phyloP scores from a whole-genome alignment of 495 filamentous ascomycete genomes.

The Penicillium crystallinum region DNA sequence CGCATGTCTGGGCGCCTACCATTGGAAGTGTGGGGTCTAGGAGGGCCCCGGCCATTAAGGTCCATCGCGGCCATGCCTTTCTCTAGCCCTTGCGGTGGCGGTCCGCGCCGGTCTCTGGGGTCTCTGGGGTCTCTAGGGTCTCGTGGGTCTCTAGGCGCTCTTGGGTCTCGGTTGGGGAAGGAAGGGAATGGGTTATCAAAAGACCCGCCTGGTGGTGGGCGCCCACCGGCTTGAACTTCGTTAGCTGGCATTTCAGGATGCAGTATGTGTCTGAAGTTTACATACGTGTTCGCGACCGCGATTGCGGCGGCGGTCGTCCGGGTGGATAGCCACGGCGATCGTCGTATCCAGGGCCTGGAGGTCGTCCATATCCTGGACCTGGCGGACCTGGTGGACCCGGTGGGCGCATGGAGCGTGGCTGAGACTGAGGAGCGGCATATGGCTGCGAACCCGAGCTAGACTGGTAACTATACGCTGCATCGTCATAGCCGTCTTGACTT shows the following conservation, averaged over 20 bases:
- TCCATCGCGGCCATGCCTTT: slow-evolving; percentile 56
- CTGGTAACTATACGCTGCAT: slow-evolving; percentile 34
- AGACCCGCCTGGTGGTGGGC: slow-evolving; percentile 42
- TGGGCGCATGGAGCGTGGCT: slow-evolving; percentile 32
- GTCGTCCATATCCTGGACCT: slow-evolving; percentile 43
- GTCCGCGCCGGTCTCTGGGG: slow-evolving; percentile 20
- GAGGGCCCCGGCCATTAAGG: slow-evolving; percentile 39
- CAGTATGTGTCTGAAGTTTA: background rate
- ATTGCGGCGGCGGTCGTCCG: slow-evolving; percentile 21
- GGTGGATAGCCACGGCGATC: slow-evolving; percentile 21
- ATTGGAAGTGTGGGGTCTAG: slow-evolving; percentile 38
- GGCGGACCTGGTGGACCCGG: slow-evolving; percentile 51
- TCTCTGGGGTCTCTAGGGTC: slow-evolving; percentile 17
- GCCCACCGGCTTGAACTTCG: slow-evolving; percentile 18
- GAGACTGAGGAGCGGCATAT: slow-evolving; percentile 36
- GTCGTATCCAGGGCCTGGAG: slow-evolving; percentile 25
- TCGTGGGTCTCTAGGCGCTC: slow-evolving; percentile 20
- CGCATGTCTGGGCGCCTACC: slow-evolving; percentile 29
- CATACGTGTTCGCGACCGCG: slow-evolving; percentile 34
- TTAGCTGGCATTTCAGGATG: slow-evolving; percentile 4
- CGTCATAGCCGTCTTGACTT: slow-evolving; percentile 37
- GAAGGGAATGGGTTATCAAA: slow-evolving; percentile 66
- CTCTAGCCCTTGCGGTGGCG: slow-evolving; percentile 33
- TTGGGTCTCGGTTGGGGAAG: slow-evolving; percentile 42
- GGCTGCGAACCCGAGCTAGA: slow-evolving; percentile 43